Percentiles rank a stretch among this genome's conserved stretches.
Evolutionary conservation across 352 stramenopile genomes (phyloP).

Genomic region (Phytophthora sojae): DNA sequence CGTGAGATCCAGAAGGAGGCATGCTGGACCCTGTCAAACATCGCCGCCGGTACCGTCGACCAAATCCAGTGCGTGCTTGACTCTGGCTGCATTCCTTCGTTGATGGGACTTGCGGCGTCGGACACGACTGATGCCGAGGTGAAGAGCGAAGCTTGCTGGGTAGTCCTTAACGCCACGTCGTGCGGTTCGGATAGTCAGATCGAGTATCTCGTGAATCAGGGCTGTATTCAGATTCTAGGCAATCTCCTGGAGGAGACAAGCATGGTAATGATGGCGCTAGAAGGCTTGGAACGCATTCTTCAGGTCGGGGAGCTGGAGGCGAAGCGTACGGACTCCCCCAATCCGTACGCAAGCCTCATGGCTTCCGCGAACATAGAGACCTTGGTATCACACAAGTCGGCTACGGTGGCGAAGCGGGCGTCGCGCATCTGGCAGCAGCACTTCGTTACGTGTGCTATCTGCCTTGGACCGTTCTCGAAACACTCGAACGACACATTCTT

Average conservation of each 20-base stretch:
- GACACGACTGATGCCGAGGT: constrained; percentile 96
- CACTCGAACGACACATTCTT: constrained; percentile 96
- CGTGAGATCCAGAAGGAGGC: constrained; percentile 99
- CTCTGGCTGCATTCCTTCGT: constrained; percentile 94
- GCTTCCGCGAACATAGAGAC: constrained; percentile 93
- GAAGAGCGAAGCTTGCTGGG: constrained; percentile 98
- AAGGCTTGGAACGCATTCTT: constrained; percentile 97
- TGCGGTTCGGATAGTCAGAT: constrained; percentile 97
- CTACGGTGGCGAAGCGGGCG: constrained; percentile 95
- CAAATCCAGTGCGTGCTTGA: constrained; percentile 99
- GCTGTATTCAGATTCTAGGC: constrained; percentile 88
- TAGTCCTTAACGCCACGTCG: constrained; percentile 98
- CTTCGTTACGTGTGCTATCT: constrained; percentile 98
- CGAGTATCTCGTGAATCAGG: constrained; percentile 89
- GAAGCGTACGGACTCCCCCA: constrained; percentile 83
- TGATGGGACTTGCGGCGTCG: constrained; percentile 94
- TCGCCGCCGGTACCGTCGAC: constrained; percentile 96
- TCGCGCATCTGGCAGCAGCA: constrained; percentile 98
- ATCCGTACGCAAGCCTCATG: constrained; percentile 92
- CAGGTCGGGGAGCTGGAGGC: constrained; percentile 94
- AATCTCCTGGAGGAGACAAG: constrained; percentile 95
- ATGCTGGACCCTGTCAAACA: constrained; percentile 97
- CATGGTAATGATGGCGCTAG: constrained; percentile 99
- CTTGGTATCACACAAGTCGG: constrained; percentile 94
- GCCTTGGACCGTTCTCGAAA: constrained; percentile 95